phyloP scores from a whole-genome alignment of 768 basidiomycete species.

The Pluteus cervinus region DNA sequence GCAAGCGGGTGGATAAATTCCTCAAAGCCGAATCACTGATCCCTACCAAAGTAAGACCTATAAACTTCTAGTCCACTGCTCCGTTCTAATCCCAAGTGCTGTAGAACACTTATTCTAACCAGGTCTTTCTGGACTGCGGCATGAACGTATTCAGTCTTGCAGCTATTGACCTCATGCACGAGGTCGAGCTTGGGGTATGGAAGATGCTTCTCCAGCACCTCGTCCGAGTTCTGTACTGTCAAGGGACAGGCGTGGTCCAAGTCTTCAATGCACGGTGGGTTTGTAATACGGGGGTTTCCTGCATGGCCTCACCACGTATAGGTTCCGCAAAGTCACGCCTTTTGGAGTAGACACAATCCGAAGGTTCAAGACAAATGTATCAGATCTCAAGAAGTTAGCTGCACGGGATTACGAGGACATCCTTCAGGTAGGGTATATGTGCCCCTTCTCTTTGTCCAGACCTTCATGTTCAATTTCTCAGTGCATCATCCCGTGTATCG shows the following conservation, averaged over 20 bases:
- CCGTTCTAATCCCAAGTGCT: not conserved
- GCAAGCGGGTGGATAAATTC: constrained; percentile 16
- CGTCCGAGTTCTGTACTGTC: constrained; percentile 22
- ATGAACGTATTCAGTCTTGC: constrained; percentile 22
- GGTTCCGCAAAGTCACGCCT: constrained; percentile 21
- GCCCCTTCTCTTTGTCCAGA: not conserved
- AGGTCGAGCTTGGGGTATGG: constrained; percentile 32
- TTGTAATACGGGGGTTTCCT: not conserved
- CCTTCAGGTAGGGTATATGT: constrained; percentile 23
- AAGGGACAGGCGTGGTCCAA: constrained; percentile 9
- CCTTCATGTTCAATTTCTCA: constrained; percentile 4
- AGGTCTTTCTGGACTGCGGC: constrained; percentile 8
- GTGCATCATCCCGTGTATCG: constrained; percentile 27
- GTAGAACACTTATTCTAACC: constrained; percentile 31
- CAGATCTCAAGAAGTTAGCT: constrained; percentile 25
- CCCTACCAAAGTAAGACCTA: constrained; percentile 19
- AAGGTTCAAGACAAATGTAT: constrained; percentile 22
- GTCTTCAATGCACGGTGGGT: constrained; percentile 18
- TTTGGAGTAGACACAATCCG: constrained; percentile 27
- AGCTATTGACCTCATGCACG: constrained; percentile 30
- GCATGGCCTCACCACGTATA: constrained; percentile 5
- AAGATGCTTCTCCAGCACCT: constrained; percentile 28
- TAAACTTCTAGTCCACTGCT: not conserved
- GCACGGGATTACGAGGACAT: constrained; percentile 35
- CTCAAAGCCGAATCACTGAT: constrained; percentile 22